Percentiles rank a stretch among this genome's conserved stretches.
Conservation (phyloP, 2,329 filamentous ascomycete genomes). For the Aspergillus jensenii region DNA sequence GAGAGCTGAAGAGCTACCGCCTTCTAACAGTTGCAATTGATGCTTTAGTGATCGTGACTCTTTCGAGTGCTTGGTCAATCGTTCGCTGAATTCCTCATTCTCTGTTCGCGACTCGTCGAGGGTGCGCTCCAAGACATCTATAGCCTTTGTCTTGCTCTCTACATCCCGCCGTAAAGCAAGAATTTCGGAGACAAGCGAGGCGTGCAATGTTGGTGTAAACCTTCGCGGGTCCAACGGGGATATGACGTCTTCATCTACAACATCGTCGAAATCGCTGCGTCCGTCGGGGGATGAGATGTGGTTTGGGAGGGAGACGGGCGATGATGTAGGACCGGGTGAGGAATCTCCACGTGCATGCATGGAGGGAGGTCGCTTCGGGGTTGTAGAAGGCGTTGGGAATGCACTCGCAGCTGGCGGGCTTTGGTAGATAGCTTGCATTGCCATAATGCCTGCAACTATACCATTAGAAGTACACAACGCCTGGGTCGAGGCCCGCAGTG, state of each 20-base stretch:
- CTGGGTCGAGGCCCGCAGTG: slow-evolving; percentile 5
- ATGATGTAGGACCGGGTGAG: slow-evolving; percentile 39
- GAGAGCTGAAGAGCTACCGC: slow-evolving; percentile 80
- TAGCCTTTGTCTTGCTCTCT: slow-evolving; percentile 82
- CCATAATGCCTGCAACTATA: slow-evolving; percentile 24
- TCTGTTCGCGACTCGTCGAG: slow-evolving; percentile 72
- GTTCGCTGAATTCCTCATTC: slow-evolving; percentile 67
- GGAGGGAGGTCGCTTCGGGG: slow-evolving; percentile 47
- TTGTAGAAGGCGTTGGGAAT: slow-evolving; percentile 69
- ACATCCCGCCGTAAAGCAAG: slow-evolving; percentile 81
- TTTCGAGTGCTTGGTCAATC: slow-evolving; percentile 64
- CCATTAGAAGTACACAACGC: slow-evolving; percentile 3
- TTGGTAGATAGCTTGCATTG: slow-evolving; percentile 49
- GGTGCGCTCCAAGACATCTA: slow-evolving; percentile 77
- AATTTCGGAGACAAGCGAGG: slow-evolving; percentile 92
- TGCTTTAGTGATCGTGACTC: slow-evolving; percentile 80
- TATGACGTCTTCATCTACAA: slow-evolving; percentile 62
- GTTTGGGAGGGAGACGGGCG: slow-evolving; percentile 60
- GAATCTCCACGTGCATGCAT: slow-evolving; percentile 54
- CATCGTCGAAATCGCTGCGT: slow-evolving; percentile 37
- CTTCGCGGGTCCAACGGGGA: slow-evolving; percentile 81
- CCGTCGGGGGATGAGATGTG: slow-evolving; percentile 41
- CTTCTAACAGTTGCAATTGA: slow-evolving; percentile 82
- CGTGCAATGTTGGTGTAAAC: slow-evolving; percentile 93
- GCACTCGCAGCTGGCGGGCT: slow-evolving; percentile 56